Percentiles rank a stretch among this genome's conserved stretches.
Evolutionary conservation across 257 asterid species (phyloP).

Genomic region (Solanum pinnatisectum): DNA sequence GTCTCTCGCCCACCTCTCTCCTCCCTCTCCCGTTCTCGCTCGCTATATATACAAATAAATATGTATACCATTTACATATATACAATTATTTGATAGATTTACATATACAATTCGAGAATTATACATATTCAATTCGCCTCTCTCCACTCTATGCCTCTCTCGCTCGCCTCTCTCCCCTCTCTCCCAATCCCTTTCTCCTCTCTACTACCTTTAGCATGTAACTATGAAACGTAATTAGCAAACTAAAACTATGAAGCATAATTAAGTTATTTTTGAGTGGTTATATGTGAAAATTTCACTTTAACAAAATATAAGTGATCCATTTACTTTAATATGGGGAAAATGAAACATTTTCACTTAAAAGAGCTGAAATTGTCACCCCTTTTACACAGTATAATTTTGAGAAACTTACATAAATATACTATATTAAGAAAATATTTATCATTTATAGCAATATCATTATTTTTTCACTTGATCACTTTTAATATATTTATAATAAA

Average conservation of each 20-base stretch:
- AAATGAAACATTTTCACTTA: neutral
- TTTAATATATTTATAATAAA: no score
- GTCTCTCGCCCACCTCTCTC: neutral
- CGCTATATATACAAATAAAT: neutral
- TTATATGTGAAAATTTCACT: neutral
- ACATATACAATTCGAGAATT: neutral
- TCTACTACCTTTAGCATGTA: neutral
- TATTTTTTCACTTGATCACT: neutral
- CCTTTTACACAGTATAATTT: neutral
- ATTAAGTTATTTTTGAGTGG: neutral
- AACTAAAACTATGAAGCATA: neutral
- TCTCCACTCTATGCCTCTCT: neutral
- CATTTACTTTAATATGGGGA: neutral
- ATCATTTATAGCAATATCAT: neutral
- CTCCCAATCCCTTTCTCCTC: neutral
- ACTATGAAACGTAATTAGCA: neutral
- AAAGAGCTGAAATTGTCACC: neutral
- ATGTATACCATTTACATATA: neutral
- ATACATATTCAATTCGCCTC: neutral
- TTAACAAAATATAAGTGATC: neutral
- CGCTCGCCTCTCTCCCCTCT: neutral
- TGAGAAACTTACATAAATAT: neutral
- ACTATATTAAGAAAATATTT: neutral
- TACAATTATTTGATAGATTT: neutral
- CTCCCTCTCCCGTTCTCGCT: neutral